These are phyloP conservation scores for Apium graveolens DNA, from an alignment of 129 eudicot species.

Conservation along the genomic window DNA sequence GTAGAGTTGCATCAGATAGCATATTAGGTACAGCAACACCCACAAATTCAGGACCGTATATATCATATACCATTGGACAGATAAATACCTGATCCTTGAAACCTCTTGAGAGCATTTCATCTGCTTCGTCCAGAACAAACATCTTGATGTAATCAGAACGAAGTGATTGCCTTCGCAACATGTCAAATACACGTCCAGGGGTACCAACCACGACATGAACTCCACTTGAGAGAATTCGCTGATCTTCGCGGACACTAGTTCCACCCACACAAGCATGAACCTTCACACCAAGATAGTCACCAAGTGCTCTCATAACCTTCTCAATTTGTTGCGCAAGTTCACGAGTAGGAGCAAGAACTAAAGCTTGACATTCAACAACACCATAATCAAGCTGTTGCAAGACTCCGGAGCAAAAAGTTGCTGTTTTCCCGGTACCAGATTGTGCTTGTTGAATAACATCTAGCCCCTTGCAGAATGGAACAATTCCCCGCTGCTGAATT, in stretches of 20 bases:
- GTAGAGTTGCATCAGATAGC: background rate
- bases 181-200: constrained; percentile 25
- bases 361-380: constrained; percentile 23
- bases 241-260: constrained; percentile 27
- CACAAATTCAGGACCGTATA: background rate
- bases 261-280: constrained; percentile 35
- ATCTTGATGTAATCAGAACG: constrained; percentile 20
- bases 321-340: constrained; percentile 30
- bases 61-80: background rate
- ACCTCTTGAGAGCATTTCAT: constrained; percentile 30
- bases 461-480: constrained; percentile 28
- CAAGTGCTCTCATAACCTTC: constrained; percentile 32
- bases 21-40: background rate
- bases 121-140: constrained; percentile 29
- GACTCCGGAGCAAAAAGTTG: constrained; percentile 30
- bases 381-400: constrained; percentile 27
- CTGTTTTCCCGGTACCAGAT: constrained; percentile 30
- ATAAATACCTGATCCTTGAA: constrained; percentile 24
- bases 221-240: constrained; percentile 24
- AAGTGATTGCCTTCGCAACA: constrained; percentile 27
- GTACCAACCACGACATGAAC: constrained; percentile 33
- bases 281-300: constrained; percentile 29
- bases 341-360: constrained; percentile 27
- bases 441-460: constrained; percentile 32
- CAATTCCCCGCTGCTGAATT: constrained; percentile 29